phyloP scores from a whole-genome alignment of 306 rosid genomes.

The Medicago ruthenica region DNA sequence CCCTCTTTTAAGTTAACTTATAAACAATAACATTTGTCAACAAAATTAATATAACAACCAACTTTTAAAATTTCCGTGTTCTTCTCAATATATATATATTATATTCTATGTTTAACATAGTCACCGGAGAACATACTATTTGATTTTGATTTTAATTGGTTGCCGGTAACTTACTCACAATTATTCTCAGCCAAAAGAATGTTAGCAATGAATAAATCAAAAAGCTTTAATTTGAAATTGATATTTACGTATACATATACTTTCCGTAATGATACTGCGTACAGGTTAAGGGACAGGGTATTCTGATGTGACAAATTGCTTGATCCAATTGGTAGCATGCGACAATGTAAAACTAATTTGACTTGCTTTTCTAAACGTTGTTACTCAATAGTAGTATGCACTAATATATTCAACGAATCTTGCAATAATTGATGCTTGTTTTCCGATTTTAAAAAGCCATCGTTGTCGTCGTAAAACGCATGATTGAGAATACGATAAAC shows the following conservation, averaged over 20 bases:
- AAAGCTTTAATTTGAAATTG: not conserved
- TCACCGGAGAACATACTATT: too few species aligned
- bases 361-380: not conserved
- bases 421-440: constrained; percentile 5
- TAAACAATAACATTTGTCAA: too few species aligned
- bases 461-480: constrained; percentile 30
- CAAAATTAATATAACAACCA: too few species aligned
- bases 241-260: not conserved
- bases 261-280: not conserved
- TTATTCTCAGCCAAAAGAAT: too few species aligned
- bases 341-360: not conserved
- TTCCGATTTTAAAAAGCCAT: not conserved
- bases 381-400: not conserved
- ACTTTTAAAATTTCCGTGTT: too few species aligned
- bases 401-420: not conserved
- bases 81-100: too few species aligned
- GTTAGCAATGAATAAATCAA: too few species aligned
- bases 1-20: too few species aligned
- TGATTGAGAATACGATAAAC: constrained; percentile 16
- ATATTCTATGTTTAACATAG: too few species aligned
- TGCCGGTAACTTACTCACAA: too few species aligned
- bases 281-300: too few species aligned
- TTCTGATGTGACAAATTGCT: not conserved
- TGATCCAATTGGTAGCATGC: constrained; percentile 1
- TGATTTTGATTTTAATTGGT: too few species aligned